Percentiles rank a stretch among this genome's conserved stretches.
Conservation (phyloP, 768 basidiomycete genomes). For the Hygrophoropsis aurantiaca region DNA sequence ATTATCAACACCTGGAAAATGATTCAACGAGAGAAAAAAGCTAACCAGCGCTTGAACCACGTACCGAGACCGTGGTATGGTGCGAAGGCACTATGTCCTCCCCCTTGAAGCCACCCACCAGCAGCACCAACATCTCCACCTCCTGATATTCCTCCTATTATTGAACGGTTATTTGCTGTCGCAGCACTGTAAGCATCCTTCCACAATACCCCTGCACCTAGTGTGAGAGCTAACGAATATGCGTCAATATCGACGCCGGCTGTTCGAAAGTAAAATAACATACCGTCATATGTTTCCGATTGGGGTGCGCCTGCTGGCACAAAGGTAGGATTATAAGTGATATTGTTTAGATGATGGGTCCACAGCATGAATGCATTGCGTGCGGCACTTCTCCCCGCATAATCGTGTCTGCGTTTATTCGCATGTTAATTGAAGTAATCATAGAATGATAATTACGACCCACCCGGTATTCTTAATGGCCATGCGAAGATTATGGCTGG, state of each 20-base stretch:
- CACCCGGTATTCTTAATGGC: slow-evolving; percentile 24
- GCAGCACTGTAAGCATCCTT: slow-evolving; percentile 38
- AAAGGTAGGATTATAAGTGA: slow-evolving; percentile 27
- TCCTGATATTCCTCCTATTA: slow-evolving; percentile 40
- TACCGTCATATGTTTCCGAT: slow-evolving; percentile 12
- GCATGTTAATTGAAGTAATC: background rate
- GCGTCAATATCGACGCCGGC: slow-evolving; percentile 17
- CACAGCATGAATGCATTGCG: slow-evolving; percentile 34
- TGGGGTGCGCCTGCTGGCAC: slow-evolving; percentile 27
- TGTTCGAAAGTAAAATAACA: background rate
- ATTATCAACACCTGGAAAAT: slow-evolving; percentile 42
- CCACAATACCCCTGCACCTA: slow-evolving; percentile 46
- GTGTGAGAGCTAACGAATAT: slow-evolving; percentile 12
- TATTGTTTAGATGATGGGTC: slow-evolving; percentile 37
- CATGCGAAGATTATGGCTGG: slow-evolving; percentile 12
- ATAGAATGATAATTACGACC: background rate
- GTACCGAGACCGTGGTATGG: slow-evolving; percentile 44
- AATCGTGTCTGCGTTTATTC: slow-evolving; percentile 27
- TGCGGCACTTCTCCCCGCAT: slow-evolving; percentile 37
- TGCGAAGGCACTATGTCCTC: slow-evolving; percentile 44
- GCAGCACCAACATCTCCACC: slow-evolving; percentile 46
- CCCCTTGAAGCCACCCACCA: slow-evolving; percentile 52
- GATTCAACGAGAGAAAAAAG: background rate
- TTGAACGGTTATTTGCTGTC: slow-evolving; percentile 28
- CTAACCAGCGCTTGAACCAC: background rate